These are phyloP conservation scores for Venturia aucupariae DNA, from an alignment of 2,329 filamentous ascomycete genomes.

Conservation along the genomic window DNA sequence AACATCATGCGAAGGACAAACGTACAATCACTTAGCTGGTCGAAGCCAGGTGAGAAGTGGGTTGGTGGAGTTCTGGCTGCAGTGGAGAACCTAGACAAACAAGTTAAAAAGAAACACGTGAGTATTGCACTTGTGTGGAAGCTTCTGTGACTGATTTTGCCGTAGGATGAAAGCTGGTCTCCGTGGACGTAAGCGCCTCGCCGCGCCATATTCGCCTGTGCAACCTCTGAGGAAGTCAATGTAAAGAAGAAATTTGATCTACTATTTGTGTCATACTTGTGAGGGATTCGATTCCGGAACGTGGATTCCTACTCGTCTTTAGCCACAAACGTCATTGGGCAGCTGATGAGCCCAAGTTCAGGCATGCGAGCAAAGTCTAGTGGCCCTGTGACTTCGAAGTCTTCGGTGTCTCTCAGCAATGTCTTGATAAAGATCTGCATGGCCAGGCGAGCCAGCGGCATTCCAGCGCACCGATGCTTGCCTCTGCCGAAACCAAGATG, in stretches of 20 bases:
- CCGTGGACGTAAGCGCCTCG: background rate
- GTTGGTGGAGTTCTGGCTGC: background rate
- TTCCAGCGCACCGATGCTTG: constrained; percentile 7
- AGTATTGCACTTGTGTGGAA: background rate
- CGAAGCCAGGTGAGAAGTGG: background rate
- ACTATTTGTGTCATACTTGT: background rate
- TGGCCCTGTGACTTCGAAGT: constrained; percentile 10
- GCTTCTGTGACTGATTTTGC: background rate
- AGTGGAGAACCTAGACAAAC: background rate
- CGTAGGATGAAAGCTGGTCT: background rate
- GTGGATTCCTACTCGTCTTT: background rate
- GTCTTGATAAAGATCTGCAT: constrained; percentile 3
- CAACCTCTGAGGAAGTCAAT: background rate
- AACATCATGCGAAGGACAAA: constrained; percentile 17
- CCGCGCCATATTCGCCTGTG: background rate
- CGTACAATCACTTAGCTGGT: background rate
- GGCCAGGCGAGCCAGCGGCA: constrained; percentile 10
- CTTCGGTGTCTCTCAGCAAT: background rate
- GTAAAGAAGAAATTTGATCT: background rate
- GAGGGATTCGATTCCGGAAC: background rate
- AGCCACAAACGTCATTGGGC: constrained; percentile 10
- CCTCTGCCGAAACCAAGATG: constrained; percentile 14
- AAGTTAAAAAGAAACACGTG: background rate
- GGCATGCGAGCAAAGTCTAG: constrained; percentile 13
- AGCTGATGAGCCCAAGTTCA: constrained; percentile 13